Evolutionary conservation across 2,329 filamentous ascomycete genomes (phyloP).

Genomic region (Diplodia corticola): DNA sequence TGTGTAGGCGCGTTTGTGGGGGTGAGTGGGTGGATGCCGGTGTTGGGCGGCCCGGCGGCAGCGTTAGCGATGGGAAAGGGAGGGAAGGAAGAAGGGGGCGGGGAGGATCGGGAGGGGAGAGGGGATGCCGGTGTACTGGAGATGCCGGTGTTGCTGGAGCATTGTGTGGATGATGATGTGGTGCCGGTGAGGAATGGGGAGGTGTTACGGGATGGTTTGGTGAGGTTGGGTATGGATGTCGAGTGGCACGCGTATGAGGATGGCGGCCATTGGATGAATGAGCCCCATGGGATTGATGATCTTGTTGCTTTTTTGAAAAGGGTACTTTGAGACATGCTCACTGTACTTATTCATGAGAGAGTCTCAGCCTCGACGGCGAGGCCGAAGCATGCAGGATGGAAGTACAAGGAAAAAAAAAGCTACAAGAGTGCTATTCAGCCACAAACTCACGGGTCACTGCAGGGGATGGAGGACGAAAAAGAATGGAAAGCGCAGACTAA

Average conservation of each 20-base stretch:
- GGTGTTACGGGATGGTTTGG: slow-evolving; percentile 15
- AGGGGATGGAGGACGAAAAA: neutral
- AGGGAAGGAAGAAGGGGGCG: neutral
- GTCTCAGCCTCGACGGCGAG: neutral
- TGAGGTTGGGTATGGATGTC: slow-evolving; percentile 25
- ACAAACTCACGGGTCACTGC: neutral
- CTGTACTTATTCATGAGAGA: neutral
- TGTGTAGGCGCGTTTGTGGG: slow-evolving; percentile 27
- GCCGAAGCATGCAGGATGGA: neutral
- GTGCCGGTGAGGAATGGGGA: slow-evolving; percentile 25
- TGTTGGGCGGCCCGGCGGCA: neutral
- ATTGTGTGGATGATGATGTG: slow-evolving; percentile 28
- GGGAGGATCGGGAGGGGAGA: neutral
- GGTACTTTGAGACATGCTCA: neutral
- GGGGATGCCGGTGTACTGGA: neutral
- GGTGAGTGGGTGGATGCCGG: slow-evolving; percentile 27
- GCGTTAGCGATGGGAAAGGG: neutral
- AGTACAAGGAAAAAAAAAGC: neutral
- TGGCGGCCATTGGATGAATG: slow-evolving; percentile 30
- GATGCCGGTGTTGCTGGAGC: slow-evolving; percentile 28
- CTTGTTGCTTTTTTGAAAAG: slow-evolving; percentile 24
- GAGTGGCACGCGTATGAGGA: slow-evolving; percentile 26
- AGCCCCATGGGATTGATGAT: slow-evolving; percentile 29
- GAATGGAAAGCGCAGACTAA: neutral
- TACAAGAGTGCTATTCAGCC: neutral